A percentile compares a stretch with the other conserved stretches of the same genome.
Evolutionary conservation across 148 eudicot species (phyloP).

Genomic region (Rhododendron ferrugineum): DNA sequence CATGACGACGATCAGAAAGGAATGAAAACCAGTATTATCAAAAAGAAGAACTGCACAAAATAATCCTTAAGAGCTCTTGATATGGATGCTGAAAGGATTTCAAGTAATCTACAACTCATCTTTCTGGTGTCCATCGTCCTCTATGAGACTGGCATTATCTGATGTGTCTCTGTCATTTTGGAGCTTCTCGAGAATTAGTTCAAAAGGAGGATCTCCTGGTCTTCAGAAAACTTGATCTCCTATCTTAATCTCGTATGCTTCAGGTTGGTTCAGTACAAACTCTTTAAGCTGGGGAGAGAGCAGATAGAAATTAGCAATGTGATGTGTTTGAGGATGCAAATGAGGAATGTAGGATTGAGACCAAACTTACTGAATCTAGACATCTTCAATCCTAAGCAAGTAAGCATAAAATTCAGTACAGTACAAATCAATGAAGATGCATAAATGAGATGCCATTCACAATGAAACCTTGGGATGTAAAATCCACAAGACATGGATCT

Average conservation of each 20-base stretch:
- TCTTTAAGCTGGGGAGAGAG: too few relatives aligned
- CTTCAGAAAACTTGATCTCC: slow-evolving; percentile 27
- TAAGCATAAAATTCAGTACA: too few relatives aligned
- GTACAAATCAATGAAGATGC: too few relatives aligned
- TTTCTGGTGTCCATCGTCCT: slow-evolving; percentile 21
- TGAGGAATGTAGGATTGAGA: too few relatives aligned
- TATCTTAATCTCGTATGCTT: too few relatives aligned
- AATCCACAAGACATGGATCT: not conserved
- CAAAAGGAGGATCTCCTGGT: slow-evolving; percentile 21
- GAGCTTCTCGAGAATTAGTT: slow-evolving; percentile 49
- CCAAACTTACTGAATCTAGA: too few relatives aligned
- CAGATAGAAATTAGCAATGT: too few relatives aligned
- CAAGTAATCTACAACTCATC: slow-evolving; percentile 38
- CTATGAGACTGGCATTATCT: not conserved
- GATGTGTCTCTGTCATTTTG: slow-evolving; percentile 22
- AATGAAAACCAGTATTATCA: not conserved
- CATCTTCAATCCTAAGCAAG: too few relatives aligned
- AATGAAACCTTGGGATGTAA: not conserved
- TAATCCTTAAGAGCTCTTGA: not conserved
- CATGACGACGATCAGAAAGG: not conserved
- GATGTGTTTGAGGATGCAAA: too few relatives aligned
- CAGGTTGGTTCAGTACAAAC: too few relatives aligned
- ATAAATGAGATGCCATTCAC: too few relatives aligned
- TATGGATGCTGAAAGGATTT: not conserved
- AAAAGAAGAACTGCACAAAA: not conserved